Evolutionary conservation across 176 grass and related monocot genomes (phyloP).

Genomic region (Triticum timopheevii): DNA sequence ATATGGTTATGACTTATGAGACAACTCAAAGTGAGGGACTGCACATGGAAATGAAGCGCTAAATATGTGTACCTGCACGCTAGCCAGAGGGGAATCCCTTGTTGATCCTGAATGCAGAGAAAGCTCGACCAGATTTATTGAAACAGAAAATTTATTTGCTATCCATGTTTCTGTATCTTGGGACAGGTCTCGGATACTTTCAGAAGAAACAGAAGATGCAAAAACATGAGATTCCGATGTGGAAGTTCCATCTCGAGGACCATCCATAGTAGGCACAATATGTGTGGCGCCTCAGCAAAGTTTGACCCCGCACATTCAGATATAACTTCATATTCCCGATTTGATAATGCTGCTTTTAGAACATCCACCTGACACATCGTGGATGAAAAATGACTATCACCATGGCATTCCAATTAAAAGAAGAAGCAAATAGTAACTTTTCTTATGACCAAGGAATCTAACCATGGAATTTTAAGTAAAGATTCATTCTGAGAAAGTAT

Average conservation of each 20-base stretch:
- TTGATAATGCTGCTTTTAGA: slow-evolving; percentile 90
- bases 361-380: slow-evolving; percentile 61
- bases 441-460: no score
- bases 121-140: slow-evolving; percentile 86
- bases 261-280: slow-evolving; percentile 67
- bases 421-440: neutral
- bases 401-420: neutral
- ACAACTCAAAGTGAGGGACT: neutral
- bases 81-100: slow-evolving; percentile 90
- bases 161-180: slow-evolving; percentile 62
- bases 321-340: slow-evolving; percentile 91
- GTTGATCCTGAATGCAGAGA: slow-evolving; percentile 77
- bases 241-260: slow-evolving; percentile 39
- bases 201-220: slow-evolving; percentile 49
- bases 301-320: slow-evolving; percentile 89
- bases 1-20: no score
- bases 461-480: slow-evolving; percentile 11
- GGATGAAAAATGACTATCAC: slow-evolving; percentile 26
- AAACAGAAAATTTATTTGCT: slow-evolving; percentile 67
- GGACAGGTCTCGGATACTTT: slow-evolving; percentile 40
- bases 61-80: slow-evolving; percentile 60
- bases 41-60: slow-evolving; percentile 13
- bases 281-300: slow-evolving; percentile 82
- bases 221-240: slow-evolving; percentile 40
- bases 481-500: slow-evolving; percentile 24